phyloP scores from a whole-genome alignment of 2,329 filamentous ascomycete genomes.

The Claviceps arundinis region DNA sequence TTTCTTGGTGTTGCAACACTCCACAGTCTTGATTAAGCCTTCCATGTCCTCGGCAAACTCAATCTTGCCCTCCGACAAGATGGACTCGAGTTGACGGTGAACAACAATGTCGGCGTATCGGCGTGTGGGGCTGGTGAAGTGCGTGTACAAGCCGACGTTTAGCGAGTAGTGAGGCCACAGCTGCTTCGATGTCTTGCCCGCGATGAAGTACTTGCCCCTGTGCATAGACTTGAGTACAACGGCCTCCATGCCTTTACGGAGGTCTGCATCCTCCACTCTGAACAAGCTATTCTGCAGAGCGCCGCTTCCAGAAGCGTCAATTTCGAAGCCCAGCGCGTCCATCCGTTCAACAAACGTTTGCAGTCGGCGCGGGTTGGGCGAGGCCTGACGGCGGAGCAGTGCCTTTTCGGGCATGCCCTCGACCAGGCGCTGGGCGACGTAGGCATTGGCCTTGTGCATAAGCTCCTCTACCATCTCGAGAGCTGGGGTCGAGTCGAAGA shows the following conservation, averaged over 20 bases:
- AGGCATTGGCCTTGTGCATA: conserved; percentile 81
- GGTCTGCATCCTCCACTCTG: conserved; percentile 74
- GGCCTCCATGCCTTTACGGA: conserved; percentile 97
- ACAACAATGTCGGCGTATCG: conserved; percentile 93
- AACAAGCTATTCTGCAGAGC: conserved; percentile 90
- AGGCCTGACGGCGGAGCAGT: conserved; percentile 71
- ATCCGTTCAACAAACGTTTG: conserved; percentile 88
- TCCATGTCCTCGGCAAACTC: conserved; percentile 88
- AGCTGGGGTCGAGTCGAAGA: conserved; percentile 80
- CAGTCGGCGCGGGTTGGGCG: conserved; percentile 77
- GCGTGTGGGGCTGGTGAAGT: conserved; percentile 90
- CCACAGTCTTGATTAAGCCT: conserved; percentile 76
- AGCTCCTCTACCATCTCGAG: conserved; percentile 94
- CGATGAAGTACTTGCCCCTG: conserved; percentile 87
- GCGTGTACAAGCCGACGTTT: conserved; percentile 88
- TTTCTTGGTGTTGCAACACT: conserved; percentile 97
- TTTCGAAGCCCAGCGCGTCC: conserved; percentile 77
- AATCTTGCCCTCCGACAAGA: conserved; percentile 65
- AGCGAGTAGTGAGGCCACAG: conserved; percentile 80
- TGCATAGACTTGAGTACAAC: conserved; percentile 90
- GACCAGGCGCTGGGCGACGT: conserved; percentile 74
- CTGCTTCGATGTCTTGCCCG: conserved; percentile 63
- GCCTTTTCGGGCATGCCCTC: conserved; percentile 80
- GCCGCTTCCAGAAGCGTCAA: conserved; percentile 81
- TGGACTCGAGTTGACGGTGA: conserved; percentile 83